A percentile compares a stretch with the other conserved stretches of the same genome.
Conservation (phyloP, 306 rosid genomes). For the Cucurbita pepo region DNA sequence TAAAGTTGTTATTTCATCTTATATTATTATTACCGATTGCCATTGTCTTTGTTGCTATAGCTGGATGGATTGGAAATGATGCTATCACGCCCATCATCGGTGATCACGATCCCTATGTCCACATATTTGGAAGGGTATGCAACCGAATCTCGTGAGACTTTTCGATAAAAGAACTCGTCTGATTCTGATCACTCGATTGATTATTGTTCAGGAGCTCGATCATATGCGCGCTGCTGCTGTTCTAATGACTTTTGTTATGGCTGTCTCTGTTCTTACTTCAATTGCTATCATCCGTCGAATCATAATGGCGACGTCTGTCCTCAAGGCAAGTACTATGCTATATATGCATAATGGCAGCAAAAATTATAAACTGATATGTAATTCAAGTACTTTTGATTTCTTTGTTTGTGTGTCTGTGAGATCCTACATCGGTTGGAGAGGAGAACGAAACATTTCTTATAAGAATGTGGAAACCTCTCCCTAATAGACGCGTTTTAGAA, state of each 20-base stretch:
- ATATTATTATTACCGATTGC: constrained; percentile 1
- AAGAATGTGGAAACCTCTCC: too few relatives aligned
- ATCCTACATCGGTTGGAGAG: too few relatives aligned
- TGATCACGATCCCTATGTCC: constrained; percentile 68
- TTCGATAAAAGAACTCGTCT: background rate
- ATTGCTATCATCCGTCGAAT: constrained; percentile 85
- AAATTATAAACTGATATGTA: background rate
- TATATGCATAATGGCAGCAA: background rate
- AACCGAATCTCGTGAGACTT: constrained; percentile 10
- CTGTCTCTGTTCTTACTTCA: constrained; percentile 69
- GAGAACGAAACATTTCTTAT: too few relatives aligned
- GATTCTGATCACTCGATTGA: background rate
- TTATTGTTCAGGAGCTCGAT: constrained; percentile 53
- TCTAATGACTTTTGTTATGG: constrained; percentile 73
- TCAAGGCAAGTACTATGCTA: constrained; percentile 49
- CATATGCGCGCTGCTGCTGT: constrained; percentile 70
- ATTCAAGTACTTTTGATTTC: background rate
- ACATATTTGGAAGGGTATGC: constrained; percentile 71
- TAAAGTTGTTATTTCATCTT: background rate
- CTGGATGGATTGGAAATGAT: constrained; percentile 97
- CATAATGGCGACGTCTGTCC: constrained; percentile 97
- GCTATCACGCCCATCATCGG: constrained; percentile 86
- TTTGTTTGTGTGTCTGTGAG: background rate
- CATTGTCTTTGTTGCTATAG: constrained; percentile 25
- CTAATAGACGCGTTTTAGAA: too few relatives aligned